phyloP scores from a whole-genome alignment of 257 asterid species.

The Linderniella brevidens region DNA sequence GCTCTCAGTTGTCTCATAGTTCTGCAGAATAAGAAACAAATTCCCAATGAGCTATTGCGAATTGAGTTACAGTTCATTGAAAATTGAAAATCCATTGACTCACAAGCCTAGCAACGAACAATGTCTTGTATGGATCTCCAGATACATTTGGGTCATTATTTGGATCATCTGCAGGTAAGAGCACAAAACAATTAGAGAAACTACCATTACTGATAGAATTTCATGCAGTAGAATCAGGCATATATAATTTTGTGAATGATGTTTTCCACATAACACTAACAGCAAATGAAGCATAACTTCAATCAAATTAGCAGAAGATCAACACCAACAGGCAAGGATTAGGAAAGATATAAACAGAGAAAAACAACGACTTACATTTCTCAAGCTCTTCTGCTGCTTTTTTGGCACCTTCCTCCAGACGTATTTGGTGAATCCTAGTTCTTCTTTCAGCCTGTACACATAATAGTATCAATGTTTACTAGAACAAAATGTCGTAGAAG shows the following conservation, averaged over 20 bases:
- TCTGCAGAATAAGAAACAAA: slow-evolving; percentile 29
- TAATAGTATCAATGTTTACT: slow-evolving; percentile 3
- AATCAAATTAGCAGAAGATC: not conserved
- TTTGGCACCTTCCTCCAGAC: slow-evolving; percentile 85
- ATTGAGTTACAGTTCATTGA: slow-evolving; percentile 2
- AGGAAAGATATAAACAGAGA: slow-evolving; percentile 2
- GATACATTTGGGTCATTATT: slow-evolving; percentile 57
- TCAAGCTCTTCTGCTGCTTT: slow-evolving; percentile 88
- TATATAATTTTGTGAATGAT: not conserved
- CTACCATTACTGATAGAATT: not conserved
- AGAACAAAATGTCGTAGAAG: no score
- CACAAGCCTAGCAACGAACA: slow-evolving; percentile 92
- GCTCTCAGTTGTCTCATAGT: slow-evolving; percentile 89
- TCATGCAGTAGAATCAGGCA: slow-evolving; percentile 1
- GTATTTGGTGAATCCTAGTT: slow-evolving; percentile 74
- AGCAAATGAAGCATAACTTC: no score
- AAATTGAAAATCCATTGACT: slow-evolving; percentile 17
- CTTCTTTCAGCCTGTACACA: slow-evolving; percentile 47
- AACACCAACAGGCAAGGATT: not conserved
- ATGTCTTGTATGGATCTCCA: slow-evolving; percentile 94
- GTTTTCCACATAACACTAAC: not conserved
- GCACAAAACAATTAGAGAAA: slow-evolving; percentile 7
- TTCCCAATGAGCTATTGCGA: slow-evolving; percentile 4
- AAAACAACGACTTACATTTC: slow-evolving; percentile 40
- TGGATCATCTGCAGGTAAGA: slow-evolving; percentile 63